Evolutionary conservation across 148 eudicot species (phyloP).

Genomic region (Persicaria tinctoria): DNA sequence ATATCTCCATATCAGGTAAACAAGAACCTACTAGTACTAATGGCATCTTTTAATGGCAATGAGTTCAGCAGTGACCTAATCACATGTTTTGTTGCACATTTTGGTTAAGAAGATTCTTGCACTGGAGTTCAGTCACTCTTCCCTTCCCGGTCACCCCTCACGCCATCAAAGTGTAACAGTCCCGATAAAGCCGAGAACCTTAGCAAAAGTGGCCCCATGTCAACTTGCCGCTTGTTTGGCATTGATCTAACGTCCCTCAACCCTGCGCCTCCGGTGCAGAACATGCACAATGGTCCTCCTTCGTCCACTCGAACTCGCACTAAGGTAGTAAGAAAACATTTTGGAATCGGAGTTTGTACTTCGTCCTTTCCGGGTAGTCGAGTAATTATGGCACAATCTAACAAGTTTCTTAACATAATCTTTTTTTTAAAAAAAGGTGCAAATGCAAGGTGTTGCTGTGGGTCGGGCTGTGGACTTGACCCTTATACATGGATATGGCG

Average conservation of each 20-base stretch:
- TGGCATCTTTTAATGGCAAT: background rate
- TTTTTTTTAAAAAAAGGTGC: slow-evolving; percentile 38
- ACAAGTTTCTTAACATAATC: too few species aligned
- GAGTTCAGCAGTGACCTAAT: background rate
- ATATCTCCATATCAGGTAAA: slow-evolving; percentile 50
- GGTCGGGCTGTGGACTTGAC: slow-evolving; percentile 90
- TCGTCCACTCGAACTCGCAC: slow-evolving; percentile 62
- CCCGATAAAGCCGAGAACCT: slow-evolving; percentile 24
- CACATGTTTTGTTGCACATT: background rate
- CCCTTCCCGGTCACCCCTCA: slow-evolving; percentile 19
- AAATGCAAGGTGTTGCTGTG: slow-evolving; percentile 92
- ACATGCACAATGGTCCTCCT: slow-evolving; percentile 20
- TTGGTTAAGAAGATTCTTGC: background rate
- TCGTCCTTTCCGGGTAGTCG: too few species aligned
- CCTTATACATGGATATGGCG: slow-evolving; percentile 46
- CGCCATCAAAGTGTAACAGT: slow-evolving; percentile 22
- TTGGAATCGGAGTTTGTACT: background rate
- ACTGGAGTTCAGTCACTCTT: slow-evolving; percentile 18
- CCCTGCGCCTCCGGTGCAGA: slow-evolving; percentile 15
- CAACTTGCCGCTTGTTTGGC: slow-evolving; percentile 70
- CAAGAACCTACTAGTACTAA: background rate
- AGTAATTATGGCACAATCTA: too few species aligned
- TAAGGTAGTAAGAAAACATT: slow-evolving; percentile 36
- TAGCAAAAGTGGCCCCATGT: slow-evolving; percentile 30
- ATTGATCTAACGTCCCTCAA: slow-evolving; percentile 40